These are phyloP conservation scores for Microbotryum intermedium DNA, from an alignment of 1,284 basidiomycete species.

Conservation along the genomic window DNA sequence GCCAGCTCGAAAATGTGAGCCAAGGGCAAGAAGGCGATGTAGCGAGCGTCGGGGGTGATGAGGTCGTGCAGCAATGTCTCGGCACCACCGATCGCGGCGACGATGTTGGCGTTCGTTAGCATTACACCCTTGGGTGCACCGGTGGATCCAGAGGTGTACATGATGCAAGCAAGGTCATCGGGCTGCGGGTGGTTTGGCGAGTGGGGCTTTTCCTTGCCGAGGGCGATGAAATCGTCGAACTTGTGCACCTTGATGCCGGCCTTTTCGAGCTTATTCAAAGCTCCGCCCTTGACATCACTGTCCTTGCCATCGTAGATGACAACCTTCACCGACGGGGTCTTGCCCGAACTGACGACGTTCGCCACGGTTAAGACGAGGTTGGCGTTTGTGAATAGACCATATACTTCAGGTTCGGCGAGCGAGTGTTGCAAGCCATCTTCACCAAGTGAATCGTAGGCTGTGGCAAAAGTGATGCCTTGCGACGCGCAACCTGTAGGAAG, in stretches of 20 bases:
- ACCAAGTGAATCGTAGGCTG: slow-evolving; percentile 94
- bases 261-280: slow-evolving; percentile 52
- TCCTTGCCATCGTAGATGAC: slow-evolving; percentile 81
- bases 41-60: slow-evolving; percentile 62
- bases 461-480: slow-evolving; percentile 75
- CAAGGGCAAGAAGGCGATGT: slow-evolving; percentile 58
- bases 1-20: slow-evolving; percentile 53
- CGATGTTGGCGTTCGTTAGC: slow-evolving; percentile 77
- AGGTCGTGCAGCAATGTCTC: slow-evolving; percentile 62
- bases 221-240: slow-evolving; percentile 58
- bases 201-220: slow-evolving; percentile 53
- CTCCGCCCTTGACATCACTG: slow-evolving; percentile 38
- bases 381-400: slow-evolving; percentile 84
- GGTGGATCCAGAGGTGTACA: slow-evolving; percentile 73
- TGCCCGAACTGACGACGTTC: slow-evolving; percentile 40
- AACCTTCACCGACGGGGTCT: slow-evolving; percentile 53
- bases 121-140: slow-evolving; percentile 90
- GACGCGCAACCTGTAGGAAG: slow-evolving; percentile 48
- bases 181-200: slow-evolving; percentile 51
- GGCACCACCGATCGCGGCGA: slow-evolving; percentile 50
- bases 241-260: slow-evolving; percentile 46
- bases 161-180: slow-evolving; percentile 75
- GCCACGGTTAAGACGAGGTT: slow-evolving; percentile 61
- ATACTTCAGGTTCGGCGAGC: slow-evolving; percentile 79
- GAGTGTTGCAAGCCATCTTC: slow-evolving; percentile 58